Conservation (phyloP, 176 grass and related monocot species). For the Lolium rigidum region DNA sequence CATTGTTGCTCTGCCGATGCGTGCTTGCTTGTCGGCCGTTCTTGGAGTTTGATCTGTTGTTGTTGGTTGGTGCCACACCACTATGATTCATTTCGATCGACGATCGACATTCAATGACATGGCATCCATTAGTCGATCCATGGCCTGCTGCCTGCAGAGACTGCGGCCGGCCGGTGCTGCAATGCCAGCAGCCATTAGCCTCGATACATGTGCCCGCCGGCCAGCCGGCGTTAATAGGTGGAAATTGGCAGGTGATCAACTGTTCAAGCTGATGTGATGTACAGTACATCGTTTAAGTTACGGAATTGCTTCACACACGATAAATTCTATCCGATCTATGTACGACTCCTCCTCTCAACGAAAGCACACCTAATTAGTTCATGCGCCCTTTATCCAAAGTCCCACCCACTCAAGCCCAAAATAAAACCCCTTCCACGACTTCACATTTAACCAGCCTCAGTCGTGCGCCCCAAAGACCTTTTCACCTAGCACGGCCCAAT, state of each 20-base stretch:
- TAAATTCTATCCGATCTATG: too few species aligned
- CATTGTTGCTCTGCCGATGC: not conserved
- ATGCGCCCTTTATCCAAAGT: too few species aligned
- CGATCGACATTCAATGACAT: not conserved
- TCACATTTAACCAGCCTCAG: too few species aligned
- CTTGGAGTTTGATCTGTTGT: not conserved
- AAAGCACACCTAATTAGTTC: too few species aligned
- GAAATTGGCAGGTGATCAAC: not conserved
- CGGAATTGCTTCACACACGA: too few species aligned
- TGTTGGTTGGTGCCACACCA: not conserved
- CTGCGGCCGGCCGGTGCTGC: not conserved
- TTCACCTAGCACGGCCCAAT: too few species aligned
- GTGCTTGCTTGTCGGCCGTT: not conserved
- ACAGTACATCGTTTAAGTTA: too few species aligned
- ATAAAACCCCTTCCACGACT: too few species aligned
- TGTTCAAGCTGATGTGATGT: not conserved
- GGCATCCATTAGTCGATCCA: not conserved
- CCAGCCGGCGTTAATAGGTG: not conserved
- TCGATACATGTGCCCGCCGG: not conserved
- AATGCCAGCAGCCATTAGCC: not conserved
- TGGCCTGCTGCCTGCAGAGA: not conserved
- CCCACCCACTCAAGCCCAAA: too few species aligned
- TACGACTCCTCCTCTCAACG: too few species aligned
- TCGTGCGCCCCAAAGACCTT: too few species aligned
- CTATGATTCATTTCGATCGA: not conserved